phyloP scores from a whole-genome alignment of 257 asterid species.

The Solanum appendiculatum region DNA sequence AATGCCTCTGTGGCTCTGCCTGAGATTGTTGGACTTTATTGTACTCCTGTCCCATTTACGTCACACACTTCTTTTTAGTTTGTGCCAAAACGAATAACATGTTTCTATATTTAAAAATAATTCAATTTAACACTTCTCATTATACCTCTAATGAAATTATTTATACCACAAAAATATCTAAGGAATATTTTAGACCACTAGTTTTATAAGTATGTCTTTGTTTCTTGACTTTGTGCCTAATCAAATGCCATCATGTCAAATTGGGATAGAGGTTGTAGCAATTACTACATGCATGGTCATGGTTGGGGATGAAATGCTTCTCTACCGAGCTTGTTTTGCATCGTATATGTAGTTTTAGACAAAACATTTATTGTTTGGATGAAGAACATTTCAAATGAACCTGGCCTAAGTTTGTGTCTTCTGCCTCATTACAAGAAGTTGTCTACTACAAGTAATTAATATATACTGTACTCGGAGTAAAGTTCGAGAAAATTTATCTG shows the following conservation, averaged over 20 bases:
- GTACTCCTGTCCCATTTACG: not conserved
- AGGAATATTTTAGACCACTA: not conserved
- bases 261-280: not conserved
- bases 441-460: not conserved
- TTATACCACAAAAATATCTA: not conserved
- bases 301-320: not conserved
- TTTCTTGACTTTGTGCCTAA: not conserved
- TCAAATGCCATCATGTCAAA: not conserved
- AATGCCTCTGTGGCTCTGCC: not conserved
- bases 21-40: not conserved
- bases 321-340: not conserved
- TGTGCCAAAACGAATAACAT: not conserved
- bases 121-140: not conserved
- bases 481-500: too few species aligned
- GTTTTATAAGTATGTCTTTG: not conserved
- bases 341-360: not conserved
- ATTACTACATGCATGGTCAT: not conserved
- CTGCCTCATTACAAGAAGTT: not conserved
- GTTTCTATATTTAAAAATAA: not conserved
- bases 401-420: not conserved
- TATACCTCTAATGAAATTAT: not conserved
- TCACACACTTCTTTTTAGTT: not conserved
- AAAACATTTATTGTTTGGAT: not conserved
- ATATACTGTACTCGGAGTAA: too few species aligned
- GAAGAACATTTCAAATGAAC: not conserved